A percentile compares a stretch with the other conserved stretches of the same genome.
Evolutionary conservation across 106 monocot species (phyloP).

Genomic region (Acanthochlamys bracteata): DNA sequence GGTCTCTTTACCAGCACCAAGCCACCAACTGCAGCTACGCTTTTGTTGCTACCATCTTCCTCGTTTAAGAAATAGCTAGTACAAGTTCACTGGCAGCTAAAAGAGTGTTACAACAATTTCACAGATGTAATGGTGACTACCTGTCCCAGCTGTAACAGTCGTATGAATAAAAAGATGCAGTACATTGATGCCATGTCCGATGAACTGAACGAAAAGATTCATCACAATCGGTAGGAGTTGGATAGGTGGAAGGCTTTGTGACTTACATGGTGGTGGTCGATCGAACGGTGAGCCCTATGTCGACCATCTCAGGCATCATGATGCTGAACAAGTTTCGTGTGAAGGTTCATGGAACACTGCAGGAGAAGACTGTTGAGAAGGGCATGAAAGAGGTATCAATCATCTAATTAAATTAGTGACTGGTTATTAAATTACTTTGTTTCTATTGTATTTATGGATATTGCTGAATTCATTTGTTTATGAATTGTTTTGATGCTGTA

Average conservation of each 20-base stretch:
- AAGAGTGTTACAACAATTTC: too few relatives aligned
- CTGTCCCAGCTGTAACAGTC: background rate
- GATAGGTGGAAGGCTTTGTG: background rate
- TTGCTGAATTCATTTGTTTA: too few relatives aligned
- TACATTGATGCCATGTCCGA: background rate
- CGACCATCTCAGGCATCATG: background rate
- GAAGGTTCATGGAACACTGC: background rate
- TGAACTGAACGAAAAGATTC: background rate
- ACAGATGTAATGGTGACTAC: background rate
- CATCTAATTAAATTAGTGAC: too few relatives aligned
- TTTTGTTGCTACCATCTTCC: too few relatives aligned
- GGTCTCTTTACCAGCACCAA: too few relatives aligned
- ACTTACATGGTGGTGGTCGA: too few relatives aligned
- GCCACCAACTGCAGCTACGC: too few relatives aligned
- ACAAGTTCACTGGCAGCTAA: too few relatives aligned
- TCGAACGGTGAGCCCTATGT: constrained; percentile 2
- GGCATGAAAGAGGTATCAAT: constrained; percentile 1
- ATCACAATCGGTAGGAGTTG: background rate
- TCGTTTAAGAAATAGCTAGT: too few relatives aligned
- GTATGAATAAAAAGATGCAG: background rate
- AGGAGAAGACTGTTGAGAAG: background rate
- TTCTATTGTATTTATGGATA: background rate
- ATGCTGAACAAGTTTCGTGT: background rate
- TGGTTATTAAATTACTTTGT: background rate
- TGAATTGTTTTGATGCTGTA: too few relatives aligned